phyloP scores from a whole-genome alignment of 1,284 basidiomycete species.

The Trichosporon coremiiforme region DNA sequence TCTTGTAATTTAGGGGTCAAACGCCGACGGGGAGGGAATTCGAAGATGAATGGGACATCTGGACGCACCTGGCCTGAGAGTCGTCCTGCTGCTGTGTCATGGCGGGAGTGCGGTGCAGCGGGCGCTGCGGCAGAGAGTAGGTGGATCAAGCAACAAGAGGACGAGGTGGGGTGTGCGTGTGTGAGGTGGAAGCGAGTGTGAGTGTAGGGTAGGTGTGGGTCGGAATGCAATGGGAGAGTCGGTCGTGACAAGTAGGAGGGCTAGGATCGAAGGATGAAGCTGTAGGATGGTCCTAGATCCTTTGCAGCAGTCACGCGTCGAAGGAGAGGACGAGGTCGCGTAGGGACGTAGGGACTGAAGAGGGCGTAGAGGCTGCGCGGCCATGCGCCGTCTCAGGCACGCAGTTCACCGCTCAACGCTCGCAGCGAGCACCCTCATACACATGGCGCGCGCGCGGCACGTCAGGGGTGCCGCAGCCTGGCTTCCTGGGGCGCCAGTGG shows the following conservation, averaged over 20 bases:
- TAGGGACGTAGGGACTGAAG: not conserved
- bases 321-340: not conserved
- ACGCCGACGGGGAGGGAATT: not conserved
- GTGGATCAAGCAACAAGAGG: not conserved
- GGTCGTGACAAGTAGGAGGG: not conserved
- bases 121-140: not conserved
- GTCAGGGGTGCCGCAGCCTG: not conserved
- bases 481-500: not conserved
- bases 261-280: not conserved
- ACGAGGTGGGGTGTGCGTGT: too few species aligned
- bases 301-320: not conserved
- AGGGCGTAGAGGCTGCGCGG: not conserved
- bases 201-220: not conserved
- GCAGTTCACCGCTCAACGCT: not conserved
- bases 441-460: constrained; percentile 1
- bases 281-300: constrained; percentile 2
- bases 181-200: not conserved
- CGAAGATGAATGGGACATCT: not conserved
- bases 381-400: not conserved
- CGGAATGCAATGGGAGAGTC: not conserved
- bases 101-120: not conserved
- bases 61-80: not conserved
- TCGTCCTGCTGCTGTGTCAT: not conserved
- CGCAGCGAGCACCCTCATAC: not conserved
- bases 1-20: constrained; percentile 1